Evolutionary conservation across 2,329 filamentous ascomycete species (phyloP), one percentile per base, ranked within the genome.

Genomic region (Aspergillus phoenicis): DNA sequence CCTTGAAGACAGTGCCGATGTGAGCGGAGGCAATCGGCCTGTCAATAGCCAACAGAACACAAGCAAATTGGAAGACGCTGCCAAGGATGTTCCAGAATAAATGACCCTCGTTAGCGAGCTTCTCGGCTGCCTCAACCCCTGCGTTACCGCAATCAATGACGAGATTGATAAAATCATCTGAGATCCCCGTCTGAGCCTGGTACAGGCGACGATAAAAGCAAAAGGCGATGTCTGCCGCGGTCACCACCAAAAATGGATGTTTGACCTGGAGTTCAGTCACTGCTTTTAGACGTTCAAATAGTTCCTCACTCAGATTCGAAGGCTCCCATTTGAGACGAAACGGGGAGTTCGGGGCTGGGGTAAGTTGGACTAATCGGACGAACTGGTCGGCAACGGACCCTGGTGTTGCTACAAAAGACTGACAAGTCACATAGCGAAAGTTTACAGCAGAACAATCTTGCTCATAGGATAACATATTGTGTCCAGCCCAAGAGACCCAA

Each of bases 131-230:
- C 43, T 64, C 26, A 4, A 72, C 45, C 55, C 57, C 70, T 1
- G 45, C 64, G 8, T 62, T 70, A 0, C 69, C 71, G 49, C 49
- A 64, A 30, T 69, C 52, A 52, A 73, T 71, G 52, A 73, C 8
- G 2, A 70, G 22, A 3, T 66, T 10, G 7, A 71, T 65, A 7
- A 61, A 22, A 0, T 72, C 67, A 17, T 71, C 66, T 26, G 70
- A 11, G 52, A 71, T 63, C 39, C 58, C 3, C 4, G 13, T 36
- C 28, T 72, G 72, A 41, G 70, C 62, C 57, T 73, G 71, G 54
- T 73, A 73, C 51, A 72, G 22, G 24, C 70, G 71, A 38, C 72
- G 67, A 63, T 73, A 74, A 66, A 74, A 73, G 57, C 71, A 73
- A 41, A 73, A 68, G 5, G 67, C 69, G 17, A 74, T 52, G 5